These are phyloP conservation scores for Phialocephala sp. DNA, from an alignment of 2,329 filamentous ascomycete genomes.

Conservation along the genomic window DNA sequence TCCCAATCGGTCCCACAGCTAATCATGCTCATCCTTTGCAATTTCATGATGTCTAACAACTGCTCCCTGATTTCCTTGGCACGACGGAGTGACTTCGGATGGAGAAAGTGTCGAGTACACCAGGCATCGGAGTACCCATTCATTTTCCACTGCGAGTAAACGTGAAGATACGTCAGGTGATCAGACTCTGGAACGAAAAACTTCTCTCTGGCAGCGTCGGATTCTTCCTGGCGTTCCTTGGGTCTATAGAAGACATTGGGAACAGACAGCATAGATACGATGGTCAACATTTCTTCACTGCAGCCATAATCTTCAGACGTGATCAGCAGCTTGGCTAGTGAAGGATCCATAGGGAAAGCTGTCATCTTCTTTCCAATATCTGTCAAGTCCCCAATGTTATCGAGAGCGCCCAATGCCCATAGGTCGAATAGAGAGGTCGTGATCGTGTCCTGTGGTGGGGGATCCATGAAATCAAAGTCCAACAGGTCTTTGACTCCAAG, in stretches of 20 bases:
- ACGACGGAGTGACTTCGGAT: conserved; percentile 89
- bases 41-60: conserved; percentile 89
- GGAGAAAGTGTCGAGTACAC: conserved; percentile 92
- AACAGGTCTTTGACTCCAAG: conserved; percentile 92
- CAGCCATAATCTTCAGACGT: conserved; percentile 89
- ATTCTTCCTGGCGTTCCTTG: conserved; percentile 95
- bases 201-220: conserved; percentile 92
- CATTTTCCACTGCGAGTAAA: conserved; percentile 93
- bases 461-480: conserved; percentile 99
- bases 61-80: conserved; percentile 96
- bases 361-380: conserved; percentile 91
- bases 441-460: conserved; percentile 96
- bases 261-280: conserved; percentile 97
- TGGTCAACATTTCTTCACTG: conserved; percentile 97
- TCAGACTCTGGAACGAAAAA: conserved; percentile 99
- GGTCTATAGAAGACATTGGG: conserved; percentile 97
- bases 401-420: conserved; percentile 91
- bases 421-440: conserved; percentile 96
- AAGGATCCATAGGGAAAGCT: conserved; percentile 97
- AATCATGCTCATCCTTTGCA: conserved; percentile 85
- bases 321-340: conserved; percentile 91
- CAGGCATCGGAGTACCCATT: conserved; percentile 90
- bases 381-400: conserved; percentile 93
- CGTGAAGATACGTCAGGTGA: conserved; percentile 92
- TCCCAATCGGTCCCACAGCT: conserved; percentile 98